phyloP scores from a whole-genome alignment of 805 yeast species.

The Wickerhamiella qilinensis region DNA sequence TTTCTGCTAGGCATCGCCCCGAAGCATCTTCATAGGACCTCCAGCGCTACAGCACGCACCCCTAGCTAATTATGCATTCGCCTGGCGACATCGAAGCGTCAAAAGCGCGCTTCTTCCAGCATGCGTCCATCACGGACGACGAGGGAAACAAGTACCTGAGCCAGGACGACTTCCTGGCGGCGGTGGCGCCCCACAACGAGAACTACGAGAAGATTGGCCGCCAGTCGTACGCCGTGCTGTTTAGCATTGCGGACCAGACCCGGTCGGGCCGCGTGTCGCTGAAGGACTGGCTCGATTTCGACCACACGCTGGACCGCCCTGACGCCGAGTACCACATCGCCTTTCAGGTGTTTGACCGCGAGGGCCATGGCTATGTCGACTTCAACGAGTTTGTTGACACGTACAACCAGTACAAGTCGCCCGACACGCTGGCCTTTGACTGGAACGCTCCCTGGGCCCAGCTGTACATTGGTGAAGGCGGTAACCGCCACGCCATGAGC shows the following conservation, averaged over 20 bases:
- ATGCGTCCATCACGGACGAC: constrained; percentile 14
- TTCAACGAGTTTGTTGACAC: constrained; percentile 25
- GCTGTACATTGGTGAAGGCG: constrained; percentile 25
- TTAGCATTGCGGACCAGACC: constrained; percentile 61
- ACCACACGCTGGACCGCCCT: constrained; percentile 35
- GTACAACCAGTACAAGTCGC: constrained; percentile 23
- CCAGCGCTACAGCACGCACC: no score
- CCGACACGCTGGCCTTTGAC: constrained; percentile 26
- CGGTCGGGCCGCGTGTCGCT: constrained; percentile 51
- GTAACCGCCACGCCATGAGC: constrained; percentile 24
- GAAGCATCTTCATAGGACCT: no score
- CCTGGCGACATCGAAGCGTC: constrained; percentile 1
- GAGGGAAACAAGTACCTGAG: constrained; percentile 22
- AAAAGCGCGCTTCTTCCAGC: constrained; percentile 9
- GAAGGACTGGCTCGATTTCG: constrained; percentile 61
- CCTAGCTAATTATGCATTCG: background rate
- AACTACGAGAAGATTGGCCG: constrained; percentile 38
- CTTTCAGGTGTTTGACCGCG: constrained; percentile 28
- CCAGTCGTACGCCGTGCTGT: constrained; percentile 54
- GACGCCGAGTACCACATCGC: constrained; percentile 40
- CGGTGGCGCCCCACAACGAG: constrained; percentile 29
- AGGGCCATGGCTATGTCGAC: constrained; percentile 24
- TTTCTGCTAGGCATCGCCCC: no score
- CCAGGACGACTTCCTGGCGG: constrained; percentile 27
- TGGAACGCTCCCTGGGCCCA: constrained; percentile 28